Conservation (phyloP, 306 rosid species). For the Geum urbanum region DNA sequence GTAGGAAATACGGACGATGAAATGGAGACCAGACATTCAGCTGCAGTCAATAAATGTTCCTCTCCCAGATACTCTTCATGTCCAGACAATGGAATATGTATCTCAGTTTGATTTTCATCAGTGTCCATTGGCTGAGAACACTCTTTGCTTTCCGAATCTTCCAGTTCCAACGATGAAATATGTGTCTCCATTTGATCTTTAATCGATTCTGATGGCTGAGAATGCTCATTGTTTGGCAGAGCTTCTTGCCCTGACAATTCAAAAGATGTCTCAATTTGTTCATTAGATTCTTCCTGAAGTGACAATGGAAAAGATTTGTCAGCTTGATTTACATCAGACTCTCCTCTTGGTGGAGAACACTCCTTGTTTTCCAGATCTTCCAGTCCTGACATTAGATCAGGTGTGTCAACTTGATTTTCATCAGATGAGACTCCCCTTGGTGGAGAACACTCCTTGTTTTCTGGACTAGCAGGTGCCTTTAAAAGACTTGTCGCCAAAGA, state of each 20-base stretch:
- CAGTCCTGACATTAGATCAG: constrained; percentile 31
- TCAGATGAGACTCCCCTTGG: constrained; percentile 67
- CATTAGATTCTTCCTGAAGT: constrained; percentile 42
- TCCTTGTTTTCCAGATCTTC: constrained; percentile 63
- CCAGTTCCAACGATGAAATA: constrained; percentile 19
- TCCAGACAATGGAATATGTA: constrained; percentile 28
- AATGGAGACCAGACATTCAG: constrained; percentile 60
- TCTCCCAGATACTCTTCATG: constrained; percentile 37
- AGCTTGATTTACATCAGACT: constrained; percentile 50
- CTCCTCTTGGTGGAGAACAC: constrained; percentile 67
- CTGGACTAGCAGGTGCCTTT: constrained; percentile 68
- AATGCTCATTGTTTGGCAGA: constrained; percentile 53
- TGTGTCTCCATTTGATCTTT: constrained; percentile 36
- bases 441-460: constrained; percentile 67
- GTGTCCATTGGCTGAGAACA: constrained; percentile 62
- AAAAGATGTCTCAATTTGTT: constrained; percentile 21
- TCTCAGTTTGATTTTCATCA: constrained; percentile 46
- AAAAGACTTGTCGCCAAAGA: constrained; percentile 35
- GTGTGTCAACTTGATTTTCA: constrained; percentile 46
- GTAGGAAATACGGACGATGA: constrained; percentile 36
- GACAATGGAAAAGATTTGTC: constrained; percentile 33
- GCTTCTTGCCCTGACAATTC: background rate
- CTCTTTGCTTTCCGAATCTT: constrained; percentile 54
- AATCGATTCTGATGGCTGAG: constrained; percentile 62
- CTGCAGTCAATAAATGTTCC: constrained; percentile 48